phyloP scores from a whole-genome alignment of 1,139 yeast species.

The Blastobotrys ciferrii region DNA sequence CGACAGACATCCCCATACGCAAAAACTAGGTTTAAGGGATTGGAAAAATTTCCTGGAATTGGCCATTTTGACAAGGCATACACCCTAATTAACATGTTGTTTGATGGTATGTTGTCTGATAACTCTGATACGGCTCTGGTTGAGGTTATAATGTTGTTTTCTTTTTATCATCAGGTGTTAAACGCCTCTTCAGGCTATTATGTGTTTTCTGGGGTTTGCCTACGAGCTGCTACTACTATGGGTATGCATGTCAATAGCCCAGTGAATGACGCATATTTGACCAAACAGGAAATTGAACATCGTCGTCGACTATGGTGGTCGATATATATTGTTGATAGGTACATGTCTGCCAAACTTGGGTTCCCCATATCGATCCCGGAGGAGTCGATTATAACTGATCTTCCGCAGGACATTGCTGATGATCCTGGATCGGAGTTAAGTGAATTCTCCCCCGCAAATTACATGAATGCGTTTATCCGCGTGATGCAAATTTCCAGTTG shows the following conservation, averaged over 20 bases:
- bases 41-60: slow-evolving; percentile 24
- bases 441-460: slow-evolving; percentile 78
- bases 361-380: slow-evolving; percentile 76
- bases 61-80: slow-evolving; percentile 25
- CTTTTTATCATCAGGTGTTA: slow-evolving; percentile 80
- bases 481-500: slow-evolving; percentile 79
- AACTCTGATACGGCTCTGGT: slow-evolving; percentile 39
- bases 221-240: slow-evolving; percentile 67
- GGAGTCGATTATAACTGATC: slow-evolving; percentile 71
- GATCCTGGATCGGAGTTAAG: slow-evolving; percentile 39
- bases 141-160: slow-evolving; percentile 74
- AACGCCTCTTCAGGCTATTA: slow-evolving; percentile 83
- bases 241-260: slow-evolving; percentile 59
- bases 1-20: slow-evolving; percentile 12
- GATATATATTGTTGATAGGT: slow-evolving; percentile 82
- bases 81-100: slow-evolving; percentile 21
- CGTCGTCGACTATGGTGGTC: slow-evolving; percentile 90
- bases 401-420: slow-evolving; percentile 54
- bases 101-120: slow-evolving; percentile 20
- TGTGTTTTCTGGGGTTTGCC: slow-evolving; percentile 74
- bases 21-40: slow-evolving; percentile 12
- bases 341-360: slow-evolving; percentile 84
- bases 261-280: slow-evolving; percentile 12
- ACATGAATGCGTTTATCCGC: slow-evolving; percentile 72
- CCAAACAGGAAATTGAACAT: slow-evolving; percentile 49